These are phyloP conservation scores for Diospyros kaki DNA, from an alignment of 148 eudicot genomes.

Conservation along the genomic window DNA sequence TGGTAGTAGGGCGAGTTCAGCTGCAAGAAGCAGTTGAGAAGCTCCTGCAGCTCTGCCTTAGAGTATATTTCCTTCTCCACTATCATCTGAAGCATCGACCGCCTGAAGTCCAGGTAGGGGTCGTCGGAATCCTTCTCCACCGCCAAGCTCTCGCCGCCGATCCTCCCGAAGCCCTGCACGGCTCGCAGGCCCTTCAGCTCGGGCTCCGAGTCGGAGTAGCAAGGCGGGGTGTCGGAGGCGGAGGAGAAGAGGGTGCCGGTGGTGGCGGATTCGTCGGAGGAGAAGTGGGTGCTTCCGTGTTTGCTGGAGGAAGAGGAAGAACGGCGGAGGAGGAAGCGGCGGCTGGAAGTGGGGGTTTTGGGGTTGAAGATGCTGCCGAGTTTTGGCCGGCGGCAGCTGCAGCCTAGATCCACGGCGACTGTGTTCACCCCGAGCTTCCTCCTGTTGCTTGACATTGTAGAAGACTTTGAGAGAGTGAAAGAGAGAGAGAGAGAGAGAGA, in stretches of 20 bases:
- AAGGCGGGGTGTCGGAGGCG: constrained; percentile 17
- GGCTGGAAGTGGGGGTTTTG: constrained; percentile 11
- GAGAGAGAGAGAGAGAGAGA: background rate
- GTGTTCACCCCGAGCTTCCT: constrained; percentile 31
- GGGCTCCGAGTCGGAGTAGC: constrained; percentile 29
- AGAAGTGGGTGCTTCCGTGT: background rate
- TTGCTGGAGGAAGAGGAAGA: constrained; percentile 17
- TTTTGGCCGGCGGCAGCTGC: constrained; percentile 40
- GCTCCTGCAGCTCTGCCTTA: constrained; percentile 64
- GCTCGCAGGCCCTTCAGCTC: constrained; percentile 22
- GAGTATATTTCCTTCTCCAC: constrained; percentile 76
- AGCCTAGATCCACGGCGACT: constrained; percentile 40
- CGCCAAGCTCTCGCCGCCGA: constrained; percentile 66
- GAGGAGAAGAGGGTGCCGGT: constrained; percentile 24
- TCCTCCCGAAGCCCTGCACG: constrained; percentile 48
- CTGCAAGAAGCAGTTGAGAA: constrained; percentile 82
- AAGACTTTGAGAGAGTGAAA: constrained; percentile 17
- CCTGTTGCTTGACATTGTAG: constrained; percentile 29
- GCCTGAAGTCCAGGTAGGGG: constrained; percentile 81
- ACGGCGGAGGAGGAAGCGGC: background rate
- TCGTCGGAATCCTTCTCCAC: constrained; percentile 92
- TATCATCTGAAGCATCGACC: constrained; percentile 92
- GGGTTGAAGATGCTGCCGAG: constrained; percentile 43
- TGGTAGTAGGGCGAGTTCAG: constrained; percentile 76
- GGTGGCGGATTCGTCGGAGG: constrained; percentile 17